phyloP scores from a whole-genome alignment of 2,329 filamentous ascomycete genomes.

The Phoma sp. region DNA sequence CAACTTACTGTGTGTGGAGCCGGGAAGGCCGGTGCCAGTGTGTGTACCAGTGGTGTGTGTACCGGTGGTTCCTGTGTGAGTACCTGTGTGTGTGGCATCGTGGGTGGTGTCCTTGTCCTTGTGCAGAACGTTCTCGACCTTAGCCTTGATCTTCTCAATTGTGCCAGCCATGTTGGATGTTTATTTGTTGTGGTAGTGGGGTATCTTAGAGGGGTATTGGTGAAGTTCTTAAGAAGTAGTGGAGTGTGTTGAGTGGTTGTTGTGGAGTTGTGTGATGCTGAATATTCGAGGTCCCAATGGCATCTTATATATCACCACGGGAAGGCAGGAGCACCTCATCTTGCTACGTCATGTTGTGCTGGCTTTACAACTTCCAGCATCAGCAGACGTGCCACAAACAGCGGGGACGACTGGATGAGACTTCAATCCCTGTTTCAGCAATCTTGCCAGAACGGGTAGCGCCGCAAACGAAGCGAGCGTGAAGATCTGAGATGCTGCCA shows the following conservation, averaged over 20 bases:
- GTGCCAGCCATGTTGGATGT: constrained; percentile 34
- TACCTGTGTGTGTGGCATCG: constrained; percentile 16
- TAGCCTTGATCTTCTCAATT: constrained; percentile 48
- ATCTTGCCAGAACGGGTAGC: constrained; percentile 18
- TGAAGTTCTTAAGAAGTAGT: constrained; percentile 3
- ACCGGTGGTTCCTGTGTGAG: constrained; percentile 15
- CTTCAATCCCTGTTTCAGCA: constrained; percentile 28
- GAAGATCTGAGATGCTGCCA: constrained; percentile 20
- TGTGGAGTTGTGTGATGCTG: constrained; percentile 17
- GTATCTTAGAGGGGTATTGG: constrained; percentile 7
- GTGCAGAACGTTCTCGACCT: constrained; percentile 47
- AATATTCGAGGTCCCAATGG: constrained; percentile 5
- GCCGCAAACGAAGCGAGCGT: constrained; percentile 19
- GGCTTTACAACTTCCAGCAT: constrained; percentile 12
- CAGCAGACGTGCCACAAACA: constrained; percentile 29
- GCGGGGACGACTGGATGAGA: constrained; percentile 7
- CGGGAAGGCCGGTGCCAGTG: constrained; percentile 12
- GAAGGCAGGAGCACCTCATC: constrained; percentile 15
- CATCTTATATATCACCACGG: constrained; percentile 25
- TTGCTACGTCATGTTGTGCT: constrained; percentile 30
- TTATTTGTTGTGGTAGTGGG: constrained; percentile 12
- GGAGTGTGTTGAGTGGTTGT: constrained; percentile 17
- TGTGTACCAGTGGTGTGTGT: constrained; percentile 12
- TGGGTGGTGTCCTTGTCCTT: constrained; percentile 41
- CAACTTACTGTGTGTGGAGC: constrained; percentile 26